These are phyloP conservation scores for Nidularia pulvinata DNA, from an alignment of 768 basidiomycete genomes.

Conservation along the genomic window DNA sequence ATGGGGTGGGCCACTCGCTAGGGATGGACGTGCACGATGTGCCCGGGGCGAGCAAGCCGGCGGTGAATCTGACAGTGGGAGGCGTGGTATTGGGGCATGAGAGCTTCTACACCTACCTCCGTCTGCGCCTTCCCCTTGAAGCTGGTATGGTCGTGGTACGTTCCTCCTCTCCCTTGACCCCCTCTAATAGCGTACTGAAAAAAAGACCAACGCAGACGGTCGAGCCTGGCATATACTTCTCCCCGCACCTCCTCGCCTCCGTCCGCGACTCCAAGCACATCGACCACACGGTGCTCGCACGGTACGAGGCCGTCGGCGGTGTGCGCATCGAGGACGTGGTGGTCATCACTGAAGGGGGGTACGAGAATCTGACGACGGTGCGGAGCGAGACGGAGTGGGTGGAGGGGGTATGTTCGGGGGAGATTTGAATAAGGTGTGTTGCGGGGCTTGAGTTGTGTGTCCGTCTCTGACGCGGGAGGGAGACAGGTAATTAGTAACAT, in stretches of 20 bases:
- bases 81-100: slow-evolving; percentile 43
- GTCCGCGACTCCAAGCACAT: slow-evolving; percentile 66
- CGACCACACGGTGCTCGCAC: slow-evolving; percentile 63
- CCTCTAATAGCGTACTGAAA: no score
- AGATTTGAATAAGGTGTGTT: slow-evolving; percentile 17
- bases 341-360: slow-evolving; percentile 69
- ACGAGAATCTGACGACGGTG: slow-evolving; percentile 86
- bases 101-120: slow-evolving; percentile 77
- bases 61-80: slow-evolving; percentile 47
- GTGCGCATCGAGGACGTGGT: slow-evolving; percentile 95
- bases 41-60: slow-evolving; percentile 79
- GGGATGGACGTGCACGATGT: slow-evolving; percentile 97
- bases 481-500: no score
- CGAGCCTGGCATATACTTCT: slow-evolving; percentile 91
- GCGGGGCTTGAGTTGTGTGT: no score
- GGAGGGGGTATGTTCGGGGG: slow-evolving; percentile 80
- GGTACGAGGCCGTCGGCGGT: slow-evolving; percentile 85
- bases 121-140: slow-evolving; percentile 60
- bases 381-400: slow-evolving; percentile 82
- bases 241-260: slow-evolving; percentile 70
- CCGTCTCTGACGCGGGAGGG: no score
- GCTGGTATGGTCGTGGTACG: slow-evolving; percentile 78
- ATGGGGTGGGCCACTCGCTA: slow-evolving; percentile 89
- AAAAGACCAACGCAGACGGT: slow-evolving; percentile 62
- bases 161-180: slow-evolving; percentile 6